These are phyloP conservation scores for Ceratobasidium sp. DNA, from an alignment of 1,284 basidiomycete genomes.

Conservation along the genomic window DNA sequence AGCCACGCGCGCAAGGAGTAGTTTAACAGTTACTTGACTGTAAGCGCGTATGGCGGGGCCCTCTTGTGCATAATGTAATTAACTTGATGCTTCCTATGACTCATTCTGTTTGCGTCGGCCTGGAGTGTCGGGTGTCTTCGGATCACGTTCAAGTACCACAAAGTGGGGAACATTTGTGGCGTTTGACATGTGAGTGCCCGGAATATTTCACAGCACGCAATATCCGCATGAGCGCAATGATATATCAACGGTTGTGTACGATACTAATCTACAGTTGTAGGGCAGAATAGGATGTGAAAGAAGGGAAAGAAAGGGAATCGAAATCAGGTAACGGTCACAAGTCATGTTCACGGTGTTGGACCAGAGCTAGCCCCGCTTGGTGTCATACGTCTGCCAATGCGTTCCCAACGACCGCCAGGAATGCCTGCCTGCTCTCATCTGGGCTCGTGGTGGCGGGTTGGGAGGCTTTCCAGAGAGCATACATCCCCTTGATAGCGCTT, in stretches of 20 bases:
- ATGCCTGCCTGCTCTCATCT: slow-evolving; percentile 36
- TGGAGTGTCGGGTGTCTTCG: slow-evolving; percentile 21
- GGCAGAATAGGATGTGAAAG: neutral
- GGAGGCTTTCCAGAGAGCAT: slow-evolving; percentile 38
- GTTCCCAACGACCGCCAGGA: slow-evolving; percentile 23
- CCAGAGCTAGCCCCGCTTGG: neutral
- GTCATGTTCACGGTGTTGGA: neutral
- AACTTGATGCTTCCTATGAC: neutral
- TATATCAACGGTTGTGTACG: slow-evolving; percentile 7
- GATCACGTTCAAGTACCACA: neutral
- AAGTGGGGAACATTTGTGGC: neutral
- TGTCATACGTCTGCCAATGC: slow-evolving; percentile 21
- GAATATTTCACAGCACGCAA: neutral
- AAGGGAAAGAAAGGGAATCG: neutral
- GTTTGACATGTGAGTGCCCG: neutral
- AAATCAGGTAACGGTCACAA: neutral
- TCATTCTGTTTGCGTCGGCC: slow-evolving; percentile 5
- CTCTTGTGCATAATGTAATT: neutral
- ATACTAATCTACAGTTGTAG: slow-evolving; percentile 14
- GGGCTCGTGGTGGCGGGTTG: neutral
- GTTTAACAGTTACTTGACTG: neutral
- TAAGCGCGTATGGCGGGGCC: no score
- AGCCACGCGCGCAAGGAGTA: no score
- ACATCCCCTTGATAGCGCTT: slow-evolving; percentile 35
- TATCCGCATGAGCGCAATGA: neutral